Evolutionary conservation across 345 rosid genomes (phyloP).

Genomic region (Eucalyptus albens): DNA sequence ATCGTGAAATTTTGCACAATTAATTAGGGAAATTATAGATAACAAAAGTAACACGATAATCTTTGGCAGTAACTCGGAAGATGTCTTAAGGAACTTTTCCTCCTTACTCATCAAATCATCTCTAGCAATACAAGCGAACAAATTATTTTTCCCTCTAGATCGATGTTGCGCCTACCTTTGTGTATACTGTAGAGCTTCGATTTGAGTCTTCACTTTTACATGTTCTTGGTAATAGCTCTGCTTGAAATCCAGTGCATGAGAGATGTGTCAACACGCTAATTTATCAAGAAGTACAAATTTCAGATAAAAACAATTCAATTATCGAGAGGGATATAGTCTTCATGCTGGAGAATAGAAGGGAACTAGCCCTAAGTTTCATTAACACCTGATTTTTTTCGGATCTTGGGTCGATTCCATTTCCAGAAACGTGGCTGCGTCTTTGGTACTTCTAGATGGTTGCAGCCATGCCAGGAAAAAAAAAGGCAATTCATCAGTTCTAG

Average conservation of each 20-base stretch:
- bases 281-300: not conserved
- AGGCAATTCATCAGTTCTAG: not conserved
- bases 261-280: not conserved
- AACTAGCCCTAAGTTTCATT: not conserved
- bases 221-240: conserved; percentile 59
- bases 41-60: not conserved
- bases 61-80: conserved; percentile 14
- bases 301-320: not conserved
- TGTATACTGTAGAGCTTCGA: conserved; percentile 39
- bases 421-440: not conserved
- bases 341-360: not conserved
- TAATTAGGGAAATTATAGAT: not conserved
- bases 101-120: not conserved
- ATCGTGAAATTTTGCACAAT: not conserved
- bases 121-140: not conserved
- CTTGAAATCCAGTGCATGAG: not conserved
- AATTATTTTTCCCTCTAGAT: not conserved
- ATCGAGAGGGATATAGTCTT: not conserved
- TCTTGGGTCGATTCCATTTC: conserved; percentile 24
- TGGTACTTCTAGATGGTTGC: not conserved
- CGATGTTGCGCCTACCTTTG: conserved; percentile 30
- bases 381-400: conserved; percentile 33
- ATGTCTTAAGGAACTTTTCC: not conserved
- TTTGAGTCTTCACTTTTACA: conserved; percentile 42
- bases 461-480: not conserved